Conservation (phyloP, 805 yeast genomes). For the Hanseniaspora guilliermondii region DNA sequence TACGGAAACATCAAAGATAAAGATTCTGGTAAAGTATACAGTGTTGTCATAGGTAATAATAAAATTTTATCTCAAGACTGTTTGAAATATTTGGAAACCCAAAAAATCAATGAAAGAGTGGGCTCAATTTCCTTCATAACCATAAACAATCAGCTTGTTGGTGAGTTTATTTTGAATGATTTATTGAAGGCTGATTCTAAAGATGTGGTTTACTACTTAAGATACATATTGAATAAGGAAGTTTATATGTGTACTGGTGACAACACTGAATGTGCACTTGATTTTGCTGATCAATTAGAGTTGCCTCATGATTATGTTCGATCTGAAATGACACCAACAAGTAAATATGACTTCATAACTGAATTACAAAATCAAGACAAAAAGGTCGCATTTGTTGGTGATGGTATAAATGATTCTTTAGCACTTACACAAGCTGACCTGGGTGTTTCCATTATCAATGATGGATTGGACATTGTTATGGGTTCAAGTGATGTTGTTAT, state of each 20-base stretch:
- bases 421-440: slow-evolving; percentile 79
- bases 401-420: slow-evolving; percentile 96
- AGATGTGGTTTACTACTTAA: slow-evolving; percentile 45
- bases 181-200: slow-evolving; percentile 52
- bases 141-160: slow-evolving; percentile 46
- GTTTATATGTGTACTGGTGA: slow-evolving; percentile 92
- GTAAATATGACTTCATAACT: slow-evolving; percentile 57
- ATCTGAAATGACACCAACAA: slow-evolving; percentile 65
- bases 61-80: slow-evolving; percentile 25
- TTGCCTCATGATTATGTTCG: slow-evolving; percentile 52
- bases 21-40: slow-evolving; percentile 19
- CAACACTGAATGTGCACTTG: slow-evolving; percentile 44
- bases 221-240: slow-evolving; percentile 35
- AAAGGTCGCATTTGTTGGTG: slow-evolving; percentile 82
- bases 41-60: slow-evolving; percentile 45
- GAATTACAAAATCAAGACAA: slow-evolving; percentile 37
- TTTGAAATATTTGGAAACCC: slow-evolving; percentile 12
- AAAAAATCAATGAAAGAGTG: slow-evolving; percentile 18
- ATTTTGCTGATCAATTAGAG: slow-evolving; percentile 55
- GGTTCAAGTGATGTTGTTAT: slow-evolving; percentile 93
- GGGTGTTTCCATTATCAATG: slow-evolving; percentile 77
- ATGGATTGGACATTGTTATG: slow-evolving; percentile 88
- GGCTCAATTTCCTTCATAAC: slow-evolving; percentile 40
- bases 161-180: slow-evolving; percentile 59
- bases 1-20: slow-evolving; percentile 20